Evolutionary conservation across 352 stramenopile species (phyloP), one percentile per base, ranked within the genome.

Genomic region (Globisporangium mamillatum): DNA sequence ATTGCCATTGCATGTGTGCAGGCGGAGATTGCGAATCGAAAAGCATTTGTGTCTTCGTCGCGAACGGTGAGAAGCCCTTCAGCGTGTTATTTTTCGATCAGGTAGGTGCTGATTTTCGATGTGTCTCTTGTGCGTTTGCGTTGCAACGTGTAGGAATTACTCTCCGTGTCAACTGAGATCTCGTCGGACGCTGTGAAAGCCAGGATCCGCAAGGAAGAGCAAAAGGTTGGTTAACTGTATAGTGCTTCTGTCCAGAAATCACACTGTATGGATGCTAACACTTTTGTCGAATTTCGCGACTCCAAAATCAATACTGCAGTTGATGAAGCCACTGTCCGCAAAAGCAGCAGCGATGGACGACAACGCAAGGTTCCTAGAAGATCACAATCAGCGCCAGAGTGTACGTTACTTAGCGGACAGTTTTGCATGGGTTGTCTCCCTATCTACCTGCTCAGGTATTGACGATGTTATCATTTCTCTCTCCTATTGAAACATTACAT

Each of bases 21-120:
- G 81, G 71, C 60, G 24, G 83, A 92, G 41, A 81, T 92, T 46
- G 70, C 86, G 16, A 84, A 75, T 77, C 83, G 86, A 20, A 91
- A 90, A 67, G 70, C 74, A 5, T 93, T 93, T 66, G 83, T 93
- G 2, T 82, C 82, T 1, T 66, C 79, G 0, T 90, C 79, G 25
- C 69, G 75, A 62, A 81, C 76, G 72, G 79, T 84, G 59, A 16
- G 59, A 29, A 1, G 6, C 0, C 16, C 18, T 54, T 27, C 22
- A 50, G n/a, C 3, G 44, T 41, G 36, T 44, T 68, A 32, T n/a
- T 29, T 38, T 12, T 46, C 3, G 41, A 41, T 63, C 34, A 34
- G 27, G 29, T n/a, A 44, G 12, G 22, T 58, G 52, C 22, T 34
- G 52, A 58, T 58, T 16, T 32, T 9, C 22, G 52, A 6, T 32